Evolutionary conservation across 805 yeast species (phyloP).

Genomic region (Nakazawaea holstii): DNA sequence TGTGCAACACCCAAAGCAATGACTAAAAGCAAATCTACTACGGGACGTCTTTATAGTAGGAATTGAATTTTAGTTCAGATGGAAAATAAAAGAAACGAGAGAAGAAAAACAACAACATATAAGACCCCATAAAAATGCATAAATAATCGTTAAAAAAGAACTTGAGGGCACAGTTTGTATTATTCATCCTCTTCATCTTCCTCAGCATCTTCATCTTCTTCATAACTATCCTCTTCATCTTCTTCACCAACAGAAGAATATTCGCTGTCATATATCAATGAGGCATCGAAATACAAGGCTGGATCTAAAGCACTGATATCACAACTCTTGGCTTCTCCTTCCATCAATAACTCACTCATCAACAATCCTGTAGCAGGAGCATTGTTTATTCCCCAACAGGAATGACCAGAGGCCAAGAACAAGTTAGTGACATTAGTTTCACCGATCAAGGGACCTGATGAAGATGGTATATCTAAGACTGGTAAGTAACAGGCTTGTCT

Average conservation of each 20-base stretch:
- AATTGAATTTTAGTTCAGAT: too few species aligned
- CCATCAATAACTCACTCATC: slow-evolving; percentile 80
- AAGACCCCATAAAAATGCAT: too few species aligned
- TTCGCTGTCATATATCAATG: slow-evolving; percentile 25
- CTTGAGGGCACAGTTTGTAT: too few species aligned
- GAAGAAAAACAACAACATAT: too few species aligned
- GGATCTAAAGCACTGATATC: slow-evolving; percentile 84
- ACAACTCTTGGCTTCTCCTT: slow-evolving; percentile 75
- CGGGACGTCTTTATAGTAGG: too few species aligned
- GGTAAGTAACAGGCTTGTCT: slow-evolving; percentile 96
- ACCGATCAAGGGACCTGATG: slow-evolving; percentile 91
- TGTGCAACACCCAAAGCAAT: too few species aligned
- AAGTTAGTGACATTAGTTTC: slow-evolving; percentile 82
- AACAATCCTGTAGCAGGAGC: slow-evolving; percentile 97
- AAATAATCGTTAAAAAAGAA: too few species aligned
- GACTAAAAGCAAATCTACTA: too few species aligned
- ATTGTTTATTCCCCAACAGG: slow-evolving; percentile 98
- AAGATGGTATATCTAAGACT: slow-evolving; percentile 86
- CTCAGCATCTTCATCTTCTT: slow-evolving; percentile 16
- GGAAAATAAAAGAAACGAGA: too few species aligned
- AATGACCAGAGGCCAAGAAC: slow-evolving; percentile 85
- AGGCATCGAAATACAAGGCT: slow-evolving; percentile 76
- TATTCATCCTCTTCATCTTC: slow-evolving; percentile 16
- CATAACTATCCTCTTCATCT: slow-evolving; percentile 21
- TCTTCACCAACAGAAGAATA: slow-evolving; percentile 24